Evolutionary conservation across 192 early-diverging fungal genomes (phyloP), one percentile per base, ranked within the genome.

Genomic region (Mortierella claussenii): DNA sequence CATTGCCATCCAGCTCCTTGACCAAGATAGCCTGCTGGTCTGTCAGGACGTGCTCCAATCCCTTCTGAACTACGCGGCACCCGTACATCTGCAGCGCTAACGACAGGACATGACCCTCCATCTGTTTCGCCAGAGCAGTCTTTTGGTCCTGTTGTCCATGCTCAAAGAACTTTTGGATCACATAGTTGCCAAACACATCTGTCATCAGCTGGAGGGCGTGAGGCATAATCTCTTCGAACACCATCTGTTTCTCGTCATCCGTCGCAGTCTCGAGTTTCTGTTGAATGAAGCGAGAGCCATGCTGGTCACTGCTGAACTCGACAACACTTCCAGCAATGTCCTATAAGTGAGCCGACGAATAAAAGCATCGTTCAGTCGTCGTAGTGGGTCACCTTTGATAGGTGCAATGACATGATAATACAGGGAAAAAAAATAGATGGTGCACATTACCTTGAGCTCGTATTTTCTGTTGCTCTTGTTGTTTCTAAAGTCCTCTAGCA

Each of bases 101-200:
- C 17, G 91, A 87, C 50, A 98, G 65, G 4, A 99, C 94, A 76
- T 99, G 96, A 23, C 94, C 93, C 65, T 97, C 93, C 96, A 99
- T 99, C 76, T 95, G 92, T 67, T 91, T 89, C 5, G 96, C 95
- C 57, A 99, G 85, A 28, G 93, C 83, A 28, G 93, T 89, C 87
- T 97, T 98, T 69, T 99, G 97, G 61, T 87, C 84, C 79, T 90
- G 93, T 68, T 92, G 94, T 59, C 95, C 97, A 74, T 99, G 95
- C 83, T 99, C 97, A 86, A 99, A 99, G 80, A 99, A 97, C 83
- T 98, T 99, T 85, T 99, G 97, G 52, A 99, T 93, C 52, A 99
- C 97, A 71, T 99, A 99, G 87, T 99, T 99, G 44, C 97, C 97
- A 92, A 99, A 99, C 0, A 99, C 97, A 65, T 99, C 97, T 7